phyloP scores from a whole-genome alignment of 2,329 filamentous ascomycete genomes.

The Aspergillus vadensis region DNA sequence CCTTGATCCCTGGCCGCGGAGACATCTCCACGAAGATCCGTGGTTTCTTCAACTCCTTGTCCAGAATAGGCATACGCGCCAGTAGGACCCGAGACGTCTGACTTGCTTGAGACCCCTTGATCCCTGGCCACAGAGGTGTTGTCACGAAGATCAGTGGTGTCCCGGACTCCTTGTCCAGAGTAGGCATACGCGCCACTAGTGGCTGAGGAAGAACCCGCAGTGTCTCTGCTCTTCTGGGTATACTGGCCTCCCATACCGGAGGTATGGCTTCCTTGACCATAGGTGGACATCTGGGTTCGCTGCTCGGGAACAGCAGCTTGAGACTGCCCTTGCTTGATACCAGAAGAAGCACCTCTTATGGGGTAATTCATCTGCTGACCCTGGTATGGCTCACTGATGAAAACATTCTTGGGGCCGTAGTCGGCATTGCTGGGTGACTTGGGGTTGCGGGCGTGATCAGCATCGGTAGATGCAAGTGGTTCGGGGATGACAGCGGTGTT shows the following conservation, averaged over 20 bases:
- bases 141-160: not conserved
- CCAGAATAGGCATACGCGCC: no score
- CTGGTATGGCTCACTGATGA: not conserved
- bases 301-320: conserved; percentile 1
- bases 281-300: conserved; percentile 1
- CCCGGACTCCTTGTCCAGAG: not conserved
- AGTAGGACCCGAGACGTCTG: no score
- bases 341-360: not conserved
- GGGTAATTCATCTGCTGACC: conserved; percentile 1
- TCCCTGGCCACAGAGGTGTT: not conserved
- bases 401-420: conserved; percentile 10
- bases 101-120: not conserved
- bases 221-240: not conserved
- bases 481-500: conserved; percentile 29
- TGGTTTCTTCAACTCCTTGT: no score
- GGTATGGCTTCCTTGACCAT: not conserved
- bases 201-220: not conserved
- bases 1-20: not conserved
- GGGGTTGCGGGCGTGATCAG: conserved; percentile 7
- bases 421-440: conserved; percentile 10
- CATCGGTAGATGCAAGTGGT: conserved; percentile 14
- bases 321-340: not conserved
- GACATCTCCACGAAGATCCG: not conserved
- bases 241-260: not conserved
- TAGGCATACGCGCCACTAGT: not conserved